Conservation (phyloP, 495 filamentous ascomycete genomes). For the Xylaria longipes region DNA sequence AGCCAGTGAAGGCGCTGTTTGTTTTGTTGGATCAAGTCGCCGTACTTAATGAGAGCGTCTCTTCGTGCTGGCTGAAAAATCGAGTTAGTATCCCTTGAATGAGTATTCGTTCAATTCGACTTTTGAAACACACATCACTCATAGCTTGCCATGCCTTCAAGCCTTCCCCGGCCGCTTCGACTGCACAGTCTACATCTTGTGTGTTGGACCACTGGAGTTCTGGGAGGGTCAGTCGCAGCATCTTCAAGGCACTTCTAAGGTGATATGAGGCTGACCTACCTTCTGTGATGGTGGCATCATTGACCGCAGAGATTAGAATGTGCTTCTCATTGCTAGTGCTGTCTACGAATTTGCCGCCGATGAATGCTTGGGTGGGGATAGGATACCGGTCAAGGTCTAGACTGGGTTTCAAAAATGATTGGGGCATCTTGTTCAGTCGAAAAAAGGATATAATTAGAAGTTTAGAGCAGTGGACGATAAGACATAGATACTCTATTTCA, state of each 20-base stretch:
- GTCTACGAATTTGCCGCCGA: background rate
- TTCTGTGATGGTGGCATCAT: background rate
- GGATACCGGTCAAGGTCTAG: background rate
- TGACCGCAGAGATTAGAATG: background rate
- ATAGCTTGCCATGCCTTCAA: background rate
- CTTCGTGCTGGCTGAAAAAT: background rate
- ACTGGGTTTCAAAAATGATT: background rate
- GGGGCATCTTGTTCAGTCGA: background rate
- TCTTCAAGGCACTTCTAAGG: background rate
- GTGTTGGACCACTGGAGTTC: constrained; percentile 4
- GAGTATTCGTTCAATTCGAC: background rate
- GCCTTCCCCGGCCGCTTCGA: background rate
- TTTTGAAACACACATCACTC: background rate
- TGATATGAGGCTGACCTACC: background rate
- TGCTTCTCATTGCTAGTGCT: background rate
- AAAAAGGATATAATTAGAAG: background rate
- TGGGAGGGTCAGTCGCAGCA: background rate
- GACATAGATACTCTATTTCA: background rate
- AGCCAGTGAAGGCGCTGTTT: background rate
- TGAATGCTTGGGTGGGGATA: background rate
- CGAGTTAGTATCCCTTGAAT: background rate
- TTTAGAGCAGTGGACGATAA: background rate
- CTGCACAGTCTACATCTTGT: background rate
- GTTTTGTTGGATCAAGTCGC: constrained; percentile 8
- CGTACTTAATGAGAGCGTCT: constrained; percentile 14